Evolutionary conservation across 2,329 filamentous ascomycete species (phyloP).

Genomic region (Diplodia corticola): DNA sequence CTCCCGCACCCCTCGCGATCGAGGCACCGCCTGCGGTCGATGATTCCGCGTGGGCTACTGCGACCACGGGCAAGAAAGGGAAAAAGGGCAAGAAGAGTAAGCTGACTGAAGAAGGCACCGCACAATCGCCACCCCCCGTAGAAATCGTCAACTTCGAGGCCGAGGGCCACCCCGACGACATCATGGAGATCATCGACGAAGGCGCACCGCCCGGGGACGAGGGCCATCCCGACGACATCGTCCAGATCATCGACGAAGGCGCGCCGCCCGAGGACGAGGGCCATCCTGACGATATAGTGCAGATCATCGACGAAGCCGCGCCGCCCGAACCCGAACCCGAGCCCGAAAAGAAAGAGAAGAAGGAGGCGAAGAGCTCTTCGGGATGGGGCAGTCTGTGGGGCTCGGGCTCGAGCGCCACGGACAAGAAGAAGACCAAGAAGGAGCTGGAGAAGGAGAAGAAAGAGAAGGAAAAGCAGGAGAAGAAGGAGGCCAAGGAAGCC

Average conservation of each 20-base stretch:
- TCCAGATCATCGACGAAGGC: constrained; percentile 19
- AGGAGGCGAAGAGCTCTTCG: constrained; percentile 8
- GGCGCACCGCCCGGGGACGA: constrained; percentile 17
- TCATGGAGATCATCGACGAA: constrained; percentile 18
- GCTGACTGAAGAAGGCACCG: constrained; percentile 6
- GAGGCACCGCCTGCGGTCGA: constrained; percentile 17
- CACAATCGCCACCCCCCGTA: not conserved
- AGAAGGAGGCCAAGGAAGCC: constrained; percentile 30
- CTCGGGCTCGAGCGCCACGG: constrained; percentile 28
- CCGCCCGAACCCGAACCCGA: constrained; percentile 28
- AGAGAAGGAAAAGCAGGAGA: constrained; percentile 29
- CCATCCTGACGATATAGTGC: constrained; percentile 14
- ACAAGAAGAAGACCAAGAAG: constrained; percentile 28
- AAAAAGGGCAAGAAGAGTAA: constrained; percentile 22
- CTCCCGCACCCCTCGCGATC: constrained; percentile 16
- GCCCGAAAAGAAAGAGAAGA: constrained; percentile 14
- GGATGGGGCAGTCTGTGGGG: constrained; percentile 27
- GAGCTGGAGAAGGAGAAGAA: constrained; percentile 28
- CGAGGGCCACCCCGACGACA: constrained; percentile 17
- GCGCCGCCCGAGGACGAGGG: constrained; percentile 10
- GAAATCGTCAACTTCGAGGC: not conserved
- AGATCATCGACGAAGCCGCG: constrained; percentile 20
- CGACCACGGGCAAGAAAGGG: constrained; percentile 8
- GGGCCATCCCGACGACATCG: constrained; percentile 16
- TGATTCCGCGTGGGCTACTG: not conserved